phyloP scores from a whole-genome alignment of 169 alveolate species.

The Toxoplasma gondii region DNA sequence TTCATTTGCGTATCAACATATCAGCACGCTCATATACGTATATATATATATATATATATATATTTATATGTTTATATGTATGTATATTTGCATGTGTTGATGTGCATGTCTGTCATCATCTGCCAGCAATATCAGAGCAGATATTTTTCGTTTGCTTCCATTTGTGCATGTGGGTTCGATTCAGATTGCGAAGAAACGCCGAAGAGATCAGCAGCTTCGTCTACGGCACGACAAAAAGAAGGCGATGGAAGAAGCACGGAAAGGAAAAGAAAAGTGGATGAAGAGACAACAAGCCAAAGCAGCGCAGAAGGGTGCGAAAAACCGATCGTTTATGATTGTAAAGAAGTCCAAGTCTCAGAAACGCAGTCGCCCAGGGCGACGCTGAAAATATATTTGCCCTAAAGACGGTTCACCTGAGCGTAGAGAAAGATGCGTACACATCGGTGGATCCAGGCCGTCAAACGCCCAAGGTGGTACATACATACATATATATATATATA shows the following conservation, averaged over 20 bases:
- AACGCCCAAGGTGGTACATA: no score
- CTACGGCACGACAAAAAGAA: conserved; percentile 29
- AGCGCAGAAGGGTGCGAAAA: conserved; percentile 36
- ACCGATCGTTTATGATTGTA: conserved; percentile 28
- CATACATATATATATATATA: background rate
- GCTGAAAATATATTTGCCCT: background rate
- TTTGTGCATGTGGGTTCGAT: background rate
- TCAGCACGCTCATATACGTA: background rate
- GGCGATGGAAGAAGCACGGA: conserved; percentile 27
- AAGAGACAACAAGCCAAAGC: conserved; percentile 30
- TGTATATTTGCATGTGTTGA: background rate
- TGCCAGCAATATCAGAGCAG: no score
- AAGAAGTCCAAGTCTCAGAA: background rate
- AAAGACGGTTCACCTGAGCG: background rate
- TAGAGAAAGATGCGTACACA: background rate
- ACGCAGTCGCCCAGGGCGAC: conserved; percentile 13
- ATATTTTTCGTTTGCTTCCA: background rate
- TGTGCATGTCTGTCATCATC: no score
- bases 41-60: background rate
- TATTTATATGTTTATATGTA: background rate
- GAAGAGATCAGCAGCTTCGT: conserved; percentile 40
- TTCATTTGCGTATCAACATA: no score
- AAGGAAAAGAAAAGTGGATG: conserved; percentile 48
- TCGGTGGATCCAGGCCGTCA: no score
- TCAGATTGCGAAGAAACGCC: conserved; percentile 46